Percentiles rank a stretch among this genome's conserved stretches.
phyloP scores from a whole-genome alignment of 257 asterid genomes.

The Capsicum baccatum region DNA sequence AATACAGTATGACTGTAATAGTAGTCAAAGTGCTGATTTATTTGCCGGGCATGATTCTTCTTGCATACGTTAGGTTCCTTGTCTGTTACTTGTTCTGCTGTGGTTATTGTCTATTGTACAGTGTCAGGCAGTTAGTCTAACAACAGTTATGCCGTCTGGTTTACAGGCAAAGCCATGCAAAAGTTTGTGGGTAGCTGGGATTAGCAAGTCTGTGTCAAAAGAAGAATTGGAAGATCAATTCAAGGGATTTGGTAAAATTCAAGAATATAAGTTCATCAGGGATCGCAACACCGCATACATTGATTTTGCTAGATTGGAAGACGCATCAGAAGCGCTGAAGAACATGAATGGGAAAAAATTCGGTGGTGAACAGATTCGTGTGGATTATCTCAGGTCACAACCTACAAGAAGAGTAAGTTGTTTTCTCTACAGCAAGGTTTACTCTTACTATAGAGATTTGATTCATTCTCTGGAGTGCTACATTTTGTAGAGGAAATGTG shows the following conservation, averaged over 20 bases:
- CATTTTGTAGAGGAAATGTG: not conserved
- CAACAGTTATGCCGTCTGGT: conserved; percentile 28
- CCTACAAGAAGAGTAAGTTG: conserved; percentile 82
- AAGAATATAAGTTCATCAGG: conserved; percentile 81
- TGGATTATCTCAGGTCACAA: conserved; percentile 90
- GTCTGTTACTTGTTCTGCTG: conserved; percentile 1
- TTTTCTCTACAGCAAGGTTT: conserved; percentile 12
- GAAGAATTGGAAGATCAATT: conserved; percentile 91
- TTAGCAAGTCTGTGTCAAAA: conserved; percentile 69
- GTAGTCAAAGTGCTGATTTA: conserved; percentile 25
- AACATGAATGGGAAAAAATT: conserved; percentile 77
- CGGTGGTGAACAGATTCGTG: conserved; percentile 81
- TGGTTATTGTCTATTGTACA: conserved; percentile 1
- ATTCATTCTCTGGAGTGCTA: not conserved
- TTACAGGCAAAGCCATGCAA: conserved; percentile 95
- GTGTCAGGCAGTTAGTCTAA: conserved; percentile 29
- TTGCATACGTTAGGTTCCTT: not conserved
- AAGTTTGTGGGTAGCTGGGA: conserved; percentile 96
- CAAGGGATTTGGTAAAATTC: conserved; percentile 74
- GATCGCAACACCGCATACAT: conserved; percentile 87
- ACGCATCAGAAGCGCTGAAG: conserved; percentile 79
- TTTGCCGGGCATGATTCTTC: conserved; percentile 15
- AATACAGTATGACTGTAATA: not conserved
- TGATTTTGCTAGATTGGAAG: conserved; percentile 76
- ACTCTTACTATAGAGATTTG: conserved; percentile 15